Conservation (phyloP, 306 rosid species). For the Cicer bijugum region DNA sequence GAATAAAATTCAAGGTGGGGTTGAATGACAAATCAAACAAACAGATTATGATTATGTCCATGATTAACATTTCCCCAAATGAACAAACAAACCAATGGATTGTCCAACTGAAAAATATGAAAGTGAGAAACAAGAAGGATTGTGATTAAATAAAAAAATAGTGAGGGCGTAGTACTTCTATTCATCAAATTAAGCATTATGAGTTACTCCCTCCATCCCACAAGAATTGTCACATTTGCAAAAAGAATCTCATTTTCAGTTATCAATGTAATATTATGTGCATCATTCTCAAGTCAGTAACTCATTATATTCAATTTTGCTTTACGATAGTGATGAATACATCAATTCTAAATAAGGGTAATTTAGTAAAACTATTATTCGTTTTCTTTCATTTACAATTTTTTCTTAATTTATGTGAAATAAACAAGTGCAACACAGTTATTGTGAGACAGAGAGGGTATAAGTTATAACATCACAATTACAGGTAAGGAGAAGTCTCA, state of each 20-base stretch:
- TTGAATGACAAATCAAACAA: slow-evolving; percentile 27
- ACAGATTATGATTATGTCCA: background rate
- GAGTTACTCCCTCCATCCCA: background rate
- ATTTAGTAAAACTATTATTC: no score
- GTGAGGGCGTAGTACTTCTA: slow-evolving; percentile 2
- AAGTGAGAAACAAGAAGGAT: background rate
- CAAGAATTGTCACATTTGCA: no score
- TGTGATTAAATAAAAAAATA: background rate
- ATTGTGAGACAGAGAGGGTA: no score
- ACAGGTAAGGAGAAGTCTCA: background rate
- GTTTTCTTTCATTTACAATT: no score
- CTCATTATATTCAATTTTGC: no score
- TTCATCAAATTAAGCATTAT: slow-evolving; percentile 6
- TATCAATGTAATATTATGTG: no score
- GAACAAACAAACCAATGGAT: slow-evolving; percentile 7
- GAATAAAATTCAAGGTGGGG: background rate
- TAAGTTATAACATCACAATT: background rate
- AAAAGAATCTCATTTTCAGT: no score
- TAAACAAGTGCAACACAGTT: no score
- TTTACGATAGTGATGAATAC: no score
- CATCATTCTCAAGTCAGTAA: no score
- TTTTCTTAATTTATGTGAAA: no score
- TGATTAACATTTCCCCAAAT: background rate
- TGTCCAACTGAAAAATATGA: slow-evolving; percentile 22
- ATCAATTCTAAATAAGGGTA: no score